Conservation (phyloP, 768 basidiomycete genomes). For the Collybia sordida region DNA sequence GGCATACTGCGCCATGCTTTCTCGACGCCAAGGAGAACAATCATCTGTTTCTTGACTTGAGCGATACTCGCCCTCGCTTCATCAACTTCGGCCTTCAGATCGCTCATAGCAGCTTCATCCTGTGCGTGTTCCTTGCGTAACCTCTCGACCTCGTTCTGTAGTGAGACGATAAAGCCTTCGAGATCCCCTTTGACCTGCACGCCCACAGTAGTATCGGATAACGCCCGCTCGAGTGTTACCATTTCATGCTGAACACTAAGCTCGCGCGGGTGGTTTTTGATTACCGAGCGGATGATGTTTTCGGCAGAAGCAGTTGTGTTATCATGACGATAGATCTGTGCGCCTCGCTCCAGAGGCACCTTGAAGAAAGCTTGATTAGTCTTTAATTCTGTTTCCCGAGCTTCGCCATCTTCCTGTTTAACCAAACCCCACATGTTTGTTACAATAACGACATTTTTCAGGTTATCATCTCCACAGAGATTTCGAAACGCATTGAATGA, state of each 20-base stretch:
- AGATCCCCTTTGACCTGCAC: not conserved
- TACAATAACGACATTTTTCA: conserved; percentile 44
- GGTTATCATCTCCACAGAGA: conserved; percentile 41
- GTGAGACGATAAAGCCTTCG: too few species aligned
- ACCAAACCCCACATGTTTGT: conserved; percentile 46
- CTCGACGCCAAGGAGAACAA: too few species aligned
- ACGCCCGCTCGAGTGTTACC: conserved; percentile 1
- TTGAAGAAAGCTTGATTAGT: conserved; percentile 34
- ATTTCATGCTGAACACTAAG: conserved; percentile 15
- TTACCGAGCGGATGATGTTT: conserved; percentile 29
- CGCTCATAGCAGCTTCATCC: too few species aligned
- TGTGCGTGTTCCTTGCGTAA: too few species aligned
- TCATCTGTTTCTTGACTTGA: too few species aligned
- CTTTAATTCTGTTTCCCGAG: conserved; percentile 33
- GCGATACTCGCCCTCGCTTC: too few species aligned
- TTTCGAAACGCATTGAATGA: conserved; percentile 45
- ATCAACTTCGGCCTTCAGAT: too few species aligned
- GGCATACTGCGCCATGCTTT: too few species aligned
- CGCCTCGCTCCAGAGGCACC: conserved; percentile 37
- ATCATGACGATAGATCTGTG: conserved; percentile 31
- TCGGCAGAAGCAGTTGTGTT: conserved; percentile 25
- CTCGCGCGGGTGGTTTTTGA: conserved; percentile 5
- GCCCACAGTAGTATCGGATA: not conserved
- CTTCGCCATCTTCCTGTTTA: conserved; percentile 16
- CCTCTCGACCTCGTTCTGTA: too few species aligned